Evolutionary conservation across 2,329 filamentous ascomycete species (phyloP).

Genomic region (Hymenoscyphus fructigenus): DNA sequence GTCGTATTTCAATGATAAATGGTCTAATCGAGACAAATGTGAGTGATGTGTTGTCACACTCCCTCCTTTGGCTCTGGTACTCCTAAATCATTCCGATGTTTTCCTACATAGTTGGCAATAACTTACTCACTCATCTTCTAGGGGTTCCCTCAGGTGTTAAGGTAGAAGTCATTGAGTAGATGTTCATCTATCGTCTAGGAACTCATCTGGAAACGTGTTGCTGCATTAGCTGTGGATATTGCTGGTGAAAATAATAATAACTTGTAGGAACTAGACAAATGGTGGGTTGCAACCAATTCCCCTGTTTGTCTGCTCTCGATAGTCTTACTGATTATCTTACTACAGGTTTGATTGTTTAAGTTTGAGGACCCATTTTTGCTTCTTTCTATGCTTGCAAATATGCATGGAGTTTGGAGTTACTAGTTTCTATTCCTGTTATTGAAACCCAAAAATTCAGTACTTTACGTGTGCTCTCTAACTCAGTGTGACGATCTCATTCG

Average conservation of each 20-base stretch:
- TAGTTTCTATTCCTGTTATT: background rate
- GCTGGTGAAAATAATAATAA: background rate
- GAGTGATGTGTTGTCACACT: too few relatives aligned
- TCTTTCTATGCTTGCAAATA: background rate
- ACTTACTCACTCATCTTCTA: too few relatives aligned
- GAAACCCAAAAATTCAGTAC: background rate
- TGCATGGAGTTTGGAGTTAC: background rate
- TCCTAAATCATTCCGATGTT: too few relatives aligned
- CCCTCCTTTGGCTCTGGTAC: too few relatives aligned
- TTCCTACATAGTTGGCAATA: too few relatives aligned
- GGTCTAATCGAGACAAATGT: constrained; percentile 57
- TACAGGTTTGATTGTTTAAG: background rate
- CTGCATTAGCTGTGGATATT: background rate
- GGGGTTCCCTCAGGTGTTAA: background rate
- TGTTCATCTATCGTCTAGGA: background rate
- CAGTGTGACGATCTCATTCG: background rate
- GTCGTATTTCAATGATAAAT: constrained; percentile 60
- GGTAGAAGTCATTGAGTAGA: background rate
- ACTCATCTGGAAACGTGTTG: background rate
- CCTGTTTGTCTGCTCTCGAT: background rate
- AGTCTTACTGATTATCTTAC: background rate
- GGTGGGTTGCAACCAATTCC: background rate
- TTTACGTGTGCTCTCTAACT: background rate
- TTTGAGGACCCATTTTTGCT: background rate
- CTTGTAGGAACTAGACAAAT: constrained; percentile 1